Base-by-base conservation (phyloP, 2,329 filamentous ascomycete genomes). In the Hypoxylon sp. region DNA sequence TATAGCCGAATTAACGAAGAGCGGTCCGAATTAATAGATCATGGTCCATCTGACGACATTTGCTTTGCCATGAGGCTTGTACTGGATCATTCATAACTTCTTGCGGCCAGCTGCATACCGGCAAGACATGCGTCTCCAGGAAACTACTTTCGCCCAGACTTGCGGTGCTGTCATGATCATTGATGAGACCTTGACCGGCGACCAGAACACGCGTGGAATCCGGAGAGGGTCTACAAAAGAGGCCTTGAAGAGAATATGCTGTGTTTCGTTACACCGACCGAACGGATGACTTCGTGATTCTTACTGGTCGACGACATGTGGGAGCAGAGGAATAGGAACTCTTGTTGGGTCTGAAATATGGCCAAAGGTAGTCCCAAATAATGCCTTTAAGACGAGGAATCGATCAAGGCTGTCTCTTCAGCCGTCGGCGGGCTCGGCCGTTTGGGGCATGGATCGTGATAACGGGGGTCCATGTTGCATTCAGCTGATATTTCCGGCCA, bases 191-290 rank as follows among this genome's bases (percentile, higher is more conserved):
- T 68, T 82, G 10, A 81, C 77, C 2, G 75, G 73, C 3, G 79
- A 78, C 3, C 67, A 71, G 47, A 81, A 82, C 64, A 49, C 60
- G 7, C 81, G 79, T 53, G 72, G 74, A 62, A 73, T 81, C 62
- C 80, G 78, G 79, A 77, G 59, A 3, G 78, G 70, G 1, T 81
- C 82, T 58, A 78, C 79, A 7, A 81, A 80, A 73, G 78, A 20
- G 79, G 79, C 4, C 69, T 82, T 13, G 80, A 79, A 45, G 9
- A 60, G 33, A 64, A 66, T 50, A 66, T 50, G 70, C 70, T 20
- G 52, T 46, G 38, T 68, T 66, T 63, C 61, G 24, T 43, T 46
- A 60, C 46, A 51, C 20, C 43, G 60, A 46, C 48, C 64, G 67
- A 23, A 62, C 46, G 11, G 67, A 65, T 38, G 67, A 66, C 63